These are phyloP conservation scores for Trichosporon asahii DNA, from an alignment of 1,284 basidiomycete genomes.

Conservation along the genomic window DNA sequence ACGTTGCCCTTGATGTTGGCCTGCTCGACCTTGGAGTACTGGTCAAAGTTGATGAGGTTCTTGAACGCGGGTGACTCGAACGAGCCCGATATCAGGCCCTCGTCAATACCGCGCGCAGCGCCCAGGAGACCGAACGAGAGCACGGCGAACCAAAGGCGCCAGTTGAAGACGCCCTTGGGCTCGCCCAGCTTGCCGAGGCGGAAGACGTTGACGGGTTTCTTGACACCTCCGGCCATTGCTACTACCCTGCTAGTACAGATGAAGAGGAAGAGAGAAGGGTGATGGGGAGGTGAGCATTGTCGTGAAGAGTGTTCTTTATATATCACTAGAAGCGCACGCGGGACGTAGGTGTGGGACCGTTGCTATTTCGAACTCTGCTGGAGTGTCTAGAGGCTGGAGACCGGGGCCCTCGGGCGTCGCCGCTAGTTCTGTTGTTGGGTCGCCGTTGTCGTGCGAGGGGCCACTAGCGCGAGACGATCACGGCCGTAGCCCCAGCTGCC, in stretches of 20 bases:
- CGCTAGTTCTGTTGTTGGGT: not conserved
- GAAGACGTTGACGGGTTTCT: slow-evolving; percentile 21
- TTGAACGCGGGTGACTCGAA: slow-evolving; percentile 13
- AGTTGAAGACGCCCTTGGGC: slow-evolving; percentile 21
- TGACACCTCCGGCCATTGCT: slow-evolving; percentile 17
- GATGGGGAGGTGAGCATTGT: not conserved
- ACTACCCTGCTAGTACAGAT: not conserved
- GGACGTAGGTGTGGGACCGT: not conserved
- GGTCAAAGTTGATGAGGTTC: slow-evolving; percentile 10
- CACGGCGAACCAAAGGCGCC: slow-evolving; percentile 19
- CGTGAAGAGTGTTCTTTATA: not conserved
- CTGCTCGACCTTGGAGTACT: slow-evolving; percentile 16
- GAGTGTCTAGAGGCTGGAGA: not conserved
- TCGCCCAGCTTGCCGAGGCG: slow-evolving; percentile 18
- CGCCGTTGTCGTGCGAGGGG: not conserved
- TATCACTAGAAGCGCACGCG: not conserved
- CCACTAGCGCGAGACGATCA: not conserved
- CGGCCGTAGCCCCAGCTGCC: not conserved
- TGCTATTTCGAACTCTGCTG: not conserved
- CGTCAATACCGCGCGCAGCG: slow-evolving; percentile 19
- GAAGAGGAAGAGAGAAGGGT: not conserved
- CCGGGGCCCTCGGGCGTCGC: not conserved
- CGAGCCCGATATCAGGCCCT: slow-evolving; percentile 16
- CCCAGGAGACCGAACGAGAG: slow-evolving; percentile 17
- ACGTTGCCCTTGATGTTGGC: slow-evolving; percentile 20